These are phyloP conservation scores for Pseudonectria buxi DNA, from an alignment of 2,329 filamentous ascomycete genomes.

Conservation along the genomic window DNA sequence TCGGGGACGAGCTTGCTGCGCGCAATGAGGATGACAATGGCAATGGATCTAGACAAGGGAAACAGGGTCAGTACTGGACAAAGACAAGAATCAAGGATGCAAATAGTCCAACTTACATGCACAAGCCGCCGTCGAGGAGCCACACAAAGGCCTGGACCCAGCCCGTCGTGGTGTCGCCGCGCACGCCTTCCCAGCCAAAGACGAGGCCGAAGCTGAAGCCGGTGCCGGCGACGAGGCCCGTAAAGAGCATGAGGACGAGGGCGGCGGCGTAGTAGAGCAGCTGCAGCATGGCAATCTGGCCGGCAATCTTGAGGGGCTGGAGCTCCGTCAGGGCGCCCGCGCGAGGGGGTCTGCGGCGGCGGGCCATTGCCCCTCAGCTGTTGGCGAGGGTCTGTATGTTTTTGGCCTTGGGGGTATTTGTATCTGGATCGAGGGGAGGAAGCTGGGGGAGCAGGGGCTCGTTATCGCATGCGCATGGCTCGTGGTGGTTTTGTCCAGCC, in stretches of 20 bases:
- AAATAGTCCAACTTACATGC: conserved; percentile 34
- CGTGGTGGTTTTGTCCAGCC: background rate
- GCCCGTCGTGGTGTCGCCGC: conserved; percentile 56
- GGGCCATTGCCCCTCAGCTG: conserved; percentile 43
- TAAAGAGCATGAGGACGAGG: conserved; percentile 50
- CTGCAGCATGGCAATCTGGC: conserved; percentile 53
- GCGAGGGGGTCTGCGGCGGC: conserved; percentile 51
- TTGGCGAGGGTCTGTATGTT: background rate
- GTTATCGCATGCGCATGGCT: too few species aligned
- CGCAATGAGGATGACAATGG: conserved; percentile 74
- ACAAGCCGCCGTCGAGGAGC: conserved; percentile 48
- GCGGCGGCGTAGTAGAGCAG: conserved; percentile 47
- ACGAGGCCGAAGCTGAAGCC: conserved; percentile 47
- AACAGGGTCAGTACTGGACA: background rate
- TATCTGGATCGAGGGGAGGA: background rate
- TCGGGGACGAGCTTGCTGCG: conserved; percentile 93
- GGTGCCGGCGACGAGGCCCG: conserved; percentile 50
- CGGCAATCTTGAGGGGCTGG: conserved; percentile 52
- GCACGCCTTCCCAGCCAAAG: conserved; percentile 51
- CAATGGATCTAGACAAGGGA: conserved; percentile 58
- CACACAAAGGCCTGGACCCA: conserved; percentile 54
- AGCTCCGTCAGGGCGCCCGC: conserved; percentile 54
- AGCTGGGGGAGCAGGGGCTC: background rate
- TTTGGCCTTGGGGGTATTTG: conserved; percentile 1
- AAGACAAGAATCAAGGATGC: conserved; percentile 2